Percentiles rank a stretch among this genome's conserved stretches.
These are phyloP conservation scores for Exsudoporus floridanus DNA, from an alignment of 1,284 basidiomycete species.

Conservation along the genomic window DNA sequence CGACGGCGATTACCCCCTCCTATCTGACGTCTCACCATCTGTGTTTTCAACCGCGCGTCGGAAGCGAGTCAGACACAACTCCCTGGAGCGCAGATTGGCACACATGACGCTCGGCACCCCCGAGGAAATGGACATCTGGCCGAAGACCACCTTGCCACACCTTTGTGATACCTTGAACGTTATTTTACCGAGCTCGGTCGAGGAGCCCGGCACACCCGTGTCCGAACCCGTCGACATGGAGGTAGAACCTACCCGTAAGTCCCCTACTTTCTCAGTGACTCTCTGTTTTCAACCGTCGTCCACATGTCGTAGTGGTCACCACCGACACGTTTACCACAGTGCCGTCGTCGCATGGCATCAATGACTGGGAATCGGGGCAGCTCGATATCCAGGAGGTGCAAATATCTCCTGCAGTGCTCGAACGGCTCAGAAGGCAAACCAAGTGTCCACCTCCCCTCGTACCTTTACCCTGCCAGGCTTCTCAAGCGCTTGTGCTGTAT, in stretches of 20 bases:
- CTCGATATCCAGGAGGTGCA: conserved; percentile 28
- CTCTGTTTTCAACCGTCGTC: background rate
- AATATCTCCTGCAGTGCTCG: conserved; percentile 47
- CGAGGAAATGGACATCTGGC: conserved; percentile 19
- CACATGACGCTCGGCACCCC: conserved; percentile 40
- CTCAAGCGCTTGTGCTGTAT: conserved; percentile 60
- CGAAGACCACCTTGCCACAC: background rate
- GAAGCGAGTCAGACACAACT: conserved; percentile 51
- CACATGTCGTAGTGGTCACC: background rate
- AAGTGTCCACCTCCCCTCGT: conserved; percentile 17
- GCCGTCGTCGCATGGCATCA: background rate
- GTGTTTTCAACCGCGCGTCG: conserved; percentile 23
- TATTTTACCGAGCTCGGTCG: conserved; percentile 42
- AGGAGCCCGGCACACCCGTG: conserved; percentile 41
- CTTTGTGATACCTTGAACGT: conserved; percentile 17
- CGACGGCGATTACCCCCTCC: conserved; percentile 9
- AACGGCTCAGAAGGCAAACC: conserved; percentile 40
- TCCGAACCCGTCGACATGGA: conserved; percentile 63
- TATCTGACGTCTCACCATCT: conserved; percentile 11
- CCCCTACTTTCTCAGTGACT: background rate
- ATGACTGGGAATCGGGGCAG: conserved; percentile 24
- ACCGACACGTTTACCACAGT: background rate
- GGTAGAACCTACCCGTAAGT: conserved; percentile 47
- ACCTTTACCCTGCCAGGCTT: conserved; percentile 26
- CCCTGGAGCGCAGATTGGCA: conserved; percentile 59